A percentile compares a stretch with the other conserved stretches of the same genome.
These are phyloP conservation scores for Chaetomiaceae sp. DNA, from an alignment of 2,329 filamentous ascomycete species.

Conservation along the genomic window DNA sequence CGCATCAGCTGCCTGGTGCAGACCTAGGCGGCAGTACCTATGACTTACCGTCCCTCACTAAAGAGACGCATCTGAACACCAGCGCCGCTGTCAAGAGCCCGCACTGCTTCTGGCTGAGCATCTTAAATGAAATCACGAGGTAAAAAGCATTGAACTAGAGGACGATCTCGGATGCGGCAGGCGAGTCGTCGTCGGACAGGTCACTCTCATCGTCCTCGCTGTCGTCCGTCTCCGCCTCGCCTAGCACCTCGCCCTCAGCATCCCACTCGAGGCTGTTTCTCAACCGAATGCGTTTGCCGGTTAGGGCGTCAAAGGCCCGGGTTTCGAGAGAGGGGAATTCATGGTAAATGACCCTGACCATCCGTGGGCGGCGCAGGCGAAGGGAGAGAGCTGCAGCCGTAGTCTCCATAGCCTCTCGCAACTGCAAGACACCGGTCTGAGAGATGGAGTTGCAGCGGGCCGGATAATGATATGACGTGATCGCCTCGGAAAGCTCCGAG, in stretches of 20 bases:
- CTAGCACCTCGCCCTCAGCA: not conserved
- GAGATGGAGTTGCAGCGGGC: not conserved
- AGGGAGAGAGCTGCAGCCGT: not conserved
- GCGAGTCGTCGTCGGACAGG: not conserved
- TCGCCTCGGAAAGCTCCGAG: not conserved
- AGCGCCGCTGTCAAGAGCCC: no score
- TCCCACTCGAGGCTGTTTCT: constrained; percentile 17
- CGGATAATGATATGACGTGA: not conserved
- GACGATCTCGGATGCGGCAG: not conserved
- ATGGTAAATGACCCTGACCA: constrained; percentile 5
- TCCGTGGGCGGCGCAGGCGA: not conserved
- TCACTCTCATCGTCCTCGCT: not conserved
- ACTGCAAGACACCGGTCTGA: not conserved
- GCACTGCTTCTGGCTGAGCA: no score
- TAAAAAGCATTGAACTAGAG: no score
- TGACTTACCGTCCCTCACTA: no score
- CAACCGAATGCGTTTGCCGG: constrained; percentile 2
- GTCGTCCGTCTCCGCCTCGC: not conserved
- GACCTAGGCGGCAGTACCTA: no score
- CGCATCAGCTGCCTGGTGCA: no score
- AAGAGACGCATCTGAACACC: no score
- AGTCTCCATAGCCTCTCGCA: not conserved
- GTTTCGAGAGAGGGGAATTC: not conserved
- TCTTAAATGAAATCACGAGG: no score
- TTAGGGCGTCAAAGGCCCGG: constrained; percentile 4